These are phyloP conservation scores for Protomyces inouyei DNA, from an alignment of 1,139 yeast genomes.

Conservation along the genomic window DNA sequence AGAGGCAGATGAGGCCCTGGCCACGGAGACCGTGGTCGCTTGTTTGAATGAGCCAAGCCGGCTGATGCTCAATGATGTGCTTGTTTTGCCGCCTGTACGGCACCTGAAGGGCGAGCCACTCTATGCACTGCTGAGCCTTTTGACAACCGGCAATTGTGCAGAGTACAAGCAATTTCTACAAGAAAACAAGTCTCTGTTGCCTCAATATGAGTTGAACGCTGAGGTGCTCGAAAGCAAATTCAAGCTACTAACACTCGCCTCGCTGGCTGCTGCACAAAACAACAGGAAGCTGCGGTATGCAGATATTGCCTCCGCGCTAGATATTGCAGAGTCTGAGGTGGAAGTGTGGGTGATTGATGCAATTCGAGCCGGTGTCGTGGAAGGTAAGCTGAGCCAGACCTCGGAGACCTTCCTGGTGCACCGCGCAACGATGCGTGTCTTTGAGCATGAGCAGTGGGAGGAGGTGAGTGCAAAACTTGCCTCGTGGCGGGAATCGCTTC, in stretches of 20 bases:
- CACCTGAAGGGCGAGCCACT: slow-evolving; percentile 34
- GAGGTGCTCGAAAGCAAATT: slow-evolving; percentile 36
- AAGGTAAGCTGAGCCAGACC: slow-evolving; percentile 46
- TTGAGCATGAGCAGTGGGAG: slow-evolving; percentile 43
- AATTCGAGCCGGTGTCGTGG: slow-evolving; percentile 44
- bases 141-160: slow-evolving; percentile 39
- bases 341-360: slow-evolving; percentile 46
- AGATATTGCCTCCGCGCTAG: slow-evolving; percentile 39
- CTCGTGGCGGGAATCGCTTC: slow-evolving; percentile 42
- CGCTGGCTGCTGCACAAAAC: slow-evolving; percentile 33
- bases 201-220: slow-evolving; percentile 32
- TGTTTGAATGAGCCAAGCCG: slow-evolving; percentile 33
- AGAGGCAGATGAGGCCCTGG: slow-evolving; percentile 22
- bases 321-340: slow-evolving; percentile 40
- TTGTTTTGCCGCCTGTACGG: slow-evolving; percentile 39
- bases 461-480: slow-evolving; percentile 39
- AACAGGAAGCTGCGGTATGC: slow-evolving; percentile 38
- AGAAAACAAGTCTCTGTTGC: slow-evolving; percentile 25
- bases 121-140: slow-evolving; percentile 37
- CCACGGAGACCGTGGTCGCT: slow-evolving; percentile 31
- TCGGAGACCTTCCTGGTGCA: slow-evolving; percentile 42
- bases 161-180: slow-evolving; percentile 33
- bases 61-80: slow-evolving; percentile 40
- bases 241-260: slow-evolving; percentile 33
- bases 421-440: slow-evolving; percentile 42